These are phyloP conservation scores for Zygosaccharomyces bisporus DNA, from an alignment of 805 yeast species.

Conservation along the genomic window DNA sequence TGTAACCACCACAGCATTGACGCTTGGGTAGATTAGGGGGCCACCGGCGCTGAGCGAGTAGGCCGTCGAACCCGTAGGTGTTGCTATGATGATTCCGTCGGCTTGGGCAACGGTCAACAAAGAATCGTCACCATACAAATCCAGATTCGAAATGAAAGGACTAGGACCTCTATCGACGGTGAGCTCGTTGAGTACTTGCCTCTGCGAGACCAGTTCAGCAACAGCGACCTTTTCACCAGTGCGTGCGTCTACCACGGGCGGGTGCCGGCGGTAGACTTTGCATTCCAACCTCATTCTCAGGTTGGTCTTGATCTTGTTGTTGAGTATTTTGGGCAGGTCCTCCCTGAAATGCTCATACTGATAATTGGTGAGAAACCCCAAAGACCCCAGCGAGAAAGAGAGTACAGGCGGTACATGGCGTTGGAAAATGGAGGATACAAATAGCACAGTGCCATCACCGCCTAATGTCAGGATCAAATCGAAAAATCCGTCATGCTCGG, in stretches of 20 bases:
- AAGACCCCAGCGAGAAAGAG: conserved; percentile 82
- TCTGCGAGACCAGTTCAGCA: conserved; percentile 43
- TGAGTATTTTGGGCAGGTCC: conserved; percentile 54
- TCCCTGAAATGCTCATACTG: conserved; percentile 68
- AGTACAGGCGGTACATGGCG: conserved; percentile 86
- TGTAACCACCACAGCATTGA: conserved; percentile 86
- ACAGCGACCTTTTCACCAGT: conserved; percentile 42
- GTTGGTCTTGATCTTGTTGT: conserved; percentile 70
- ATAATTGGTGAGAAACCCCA: conserved; percentile 89
- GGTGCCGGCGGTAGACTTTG: conserved; percentile 50
- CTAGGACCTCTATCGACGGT: conserved; percentile 93
- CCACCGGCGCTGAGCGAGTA: conserved; percentile 96
- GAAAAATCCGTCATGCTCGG: conserved; percentile 41
- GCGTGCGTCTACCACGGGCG: conserved; percentile 37
- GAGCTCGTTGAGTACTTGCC: conserved; percentile 83
- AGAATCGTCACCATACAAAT: conserved; percentile 82
- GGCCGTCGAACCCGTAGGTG: conserved; percentile 96
- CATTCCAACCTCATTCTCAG: conserved; percentile 87
- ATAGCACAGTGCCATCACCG: conserved; percentile 94
- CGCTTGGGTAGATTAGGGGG: conserved; percentile 89
- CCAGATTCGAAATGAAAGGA: conserved; percentile 86
- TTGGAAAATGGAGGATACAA: conserved; percentile 83
- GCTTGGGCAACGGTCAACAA: conserved; percentile 88
- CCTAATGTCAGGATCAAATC: conserved; percentile 88
- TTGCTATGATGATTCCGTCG: conserved; percentile 87